A percentile compares a stretch with the other conserved stretches of the same genome.
Conservation (phyloP, 78 protist species). For the Speleostelium caveatum region DNA sequence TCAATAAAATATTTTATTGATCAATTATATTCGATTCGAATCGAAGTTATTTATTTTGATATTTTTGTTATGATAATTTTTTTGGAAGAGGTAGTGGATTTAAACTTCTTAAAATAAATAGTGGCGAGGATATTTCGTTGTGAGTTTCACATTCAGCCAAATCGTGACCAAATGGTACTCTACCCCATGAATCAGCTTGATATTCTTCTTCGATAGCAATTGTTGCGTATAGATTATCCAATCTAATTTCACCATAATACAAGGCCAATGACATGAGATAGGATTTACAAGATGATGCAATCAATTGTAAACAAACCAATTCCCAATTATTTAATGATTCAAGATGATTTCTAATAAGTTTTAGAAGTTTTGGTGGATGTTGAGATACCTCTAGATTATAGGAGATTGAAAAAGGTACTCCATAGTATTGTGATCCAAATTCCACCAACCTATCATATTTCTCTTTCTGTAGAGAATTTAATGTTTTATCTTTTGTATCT, state of each 20-base stretch:
- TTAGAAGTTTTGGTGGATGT: slow-evolving; percentile 47
- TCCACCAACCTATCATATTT: slow-evolving; percentile 10
- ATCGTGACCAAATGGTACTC: slow-evolving; percentile 77
- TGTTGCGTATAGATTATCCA: slow-evolving; percentile 36
- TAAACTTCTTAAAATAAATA: slow-evolving; percentile 46
- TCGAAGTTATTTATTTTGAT: too few species aligned
- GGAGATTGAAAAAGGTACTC: slow-evolving; percentile 29
- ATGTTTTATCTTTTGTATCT: slow-evolving; percentile 22
- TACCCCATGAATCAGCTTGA: slow-evolving; percentile 71
- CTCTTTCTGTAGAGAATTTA: slow-evolving; percentile 35
- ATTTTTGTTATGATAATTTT: background rate
- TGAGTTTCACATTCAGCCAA: slow-evolving; percentile 66
- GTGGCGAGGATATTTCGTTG: slow-evolving; percentile 65
- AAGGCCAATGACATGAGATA: slow-evolving; percentile 16
- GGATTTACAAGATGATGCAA: slow-evolving; percentile 41
- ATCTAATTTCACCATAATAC: slow-evolving; percentile 33
- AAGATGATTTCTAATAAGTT: slow-evolving; percentile 46
- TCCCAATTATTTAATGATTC: slow-evolving; percentile 58
- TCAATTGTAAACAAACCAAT: slow-evolving; percentile 43
- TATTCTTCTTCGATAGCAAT: slow-evolving; percentile 66
- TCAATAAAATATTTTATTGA: too few species aligned
- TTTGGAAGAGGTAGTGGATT: slow-evolving; percentile 53
- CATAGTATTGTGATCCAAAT: slow-evolving; percentile 37
- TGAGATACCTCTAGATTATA: slow-evolving; percentile 20
- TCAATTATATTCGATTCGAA: too few species aligned